Base-by-base conservation (phyloP, 352 stramenopile genomes). In the Globisporangium mamillatum region DNA sequence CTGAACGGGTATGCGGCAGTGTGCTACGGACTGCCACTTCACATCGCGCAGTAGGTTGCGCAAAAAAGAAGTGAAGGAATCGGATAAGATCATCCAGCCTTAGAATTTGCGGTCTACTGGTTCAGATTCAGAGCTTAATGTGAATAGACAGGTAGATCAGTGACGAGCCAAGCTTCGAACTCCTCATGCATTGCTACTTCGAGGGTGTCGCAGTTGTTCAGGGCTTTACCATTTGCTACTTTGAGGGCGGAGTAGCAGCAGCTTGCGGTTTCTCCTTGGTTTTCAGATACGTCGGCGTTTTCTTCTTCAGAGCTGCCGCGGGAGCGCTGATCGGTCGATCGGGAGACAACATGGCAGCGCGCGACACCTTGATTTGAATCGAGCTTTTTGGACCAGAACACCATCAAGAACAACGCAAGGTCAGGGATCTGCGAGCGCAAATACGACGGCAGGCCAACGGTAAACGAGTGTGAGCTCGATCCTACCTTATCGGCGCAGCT, bases 1-100 rank as follows among this genome's bases (percentile, higher is more conserved):
- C 82, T 99, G 20, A 98, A 99, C 64, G 97, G 97, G n/a, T 87
- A 93, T 60, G 97, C 97, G 18, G 94, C 96, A 5, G 91, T 99
- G 44, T 98, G 93, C 78, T 99, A 99, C 69, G 97, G 97, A 6
- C 69, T 99, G 4, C 97, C 97, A 10, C 68, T 94, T 18, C 64
- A 76, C 38, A 74, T 90, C 14, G 50, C 70, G 5, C 41, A 16
- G 25, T 32, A 32, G 29, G 29, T 32, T 32, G 4, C 29, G 29
- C 29, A 32, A 32, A 32, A 29, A 32, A 32, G 27, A 3, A 32
- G 29, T 32, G 38, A 18, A 12, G 12, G 16, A 18, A 18, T 46
- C 16, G 38, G 12, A 46, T 12, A 2, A 18, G 38, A 20, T 18
- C 38, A 46, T 18, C 38, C 9, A 46, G 38, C 38, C 38, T 14